Percentiles rank a stretch among this genome's conserved stretches.
Conservation (phyloP, 148 eudicot genomes). For the Dysphania ambrosioides region DNA sequence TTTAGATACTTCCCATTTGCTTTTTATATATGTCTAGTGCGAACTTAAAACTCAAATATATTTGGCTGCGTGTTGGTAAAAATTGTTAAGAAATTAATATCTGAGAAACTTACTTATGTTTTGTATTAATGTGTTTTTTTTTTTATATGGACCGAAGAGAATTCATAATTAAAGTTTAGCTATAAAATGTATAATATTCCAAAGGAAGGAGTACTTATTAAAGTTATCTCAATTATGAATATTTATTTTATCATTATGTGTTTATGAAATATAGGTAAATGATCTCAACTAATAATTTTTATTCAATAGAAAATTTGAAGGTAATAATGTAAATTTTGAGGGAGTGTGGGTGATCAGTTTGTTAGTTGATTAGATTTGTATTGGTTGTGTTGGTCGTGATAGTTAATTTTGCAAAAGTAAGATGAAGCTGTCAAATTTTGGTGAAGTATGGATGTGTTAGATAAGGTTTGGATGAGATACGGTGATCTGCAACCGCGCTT, state of each 20-base stretch:
- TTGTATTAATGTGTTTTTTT: too few relatives aligned
- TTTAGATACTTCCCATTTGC: too few relatives aligned
- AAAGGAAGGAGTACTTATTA: too few relatives aligned
- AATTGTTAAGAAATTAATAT: too few relatives aligned
- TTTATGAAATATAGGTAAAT: neutral
- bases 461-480: neutral
- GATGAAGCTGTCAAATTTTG: neutral
- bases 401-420: neutral
- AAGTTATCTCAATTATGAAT: too few relatives aligned
- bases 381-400: neutral
- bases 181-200: too few relatives aligned
- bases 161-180: too few relatives aligned
- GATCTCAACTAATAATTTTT: neutral
- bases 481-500: constrained; percentile 1
- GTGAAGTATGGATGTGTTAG: neutral
- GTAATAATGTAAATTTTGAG: neutral
- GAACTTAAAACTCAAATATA: too few relatives aligned
- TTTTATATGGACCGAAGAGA: too few relatives aligned
- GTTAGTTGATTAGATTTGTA: neutral
- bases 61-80: too few relatives aligned
- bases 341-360: neutral
- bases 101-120: too few relatives aligned
- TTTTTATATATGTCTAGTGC: too few relatives aligned
- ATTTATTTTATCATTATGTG: neutral
- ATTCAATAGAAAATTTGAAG: neutral